These are phyloP conservation scores for Saturnispora sekii DNA, from an alignment of 805 yeast genomes.

Conservation along the genomic window DNA sequence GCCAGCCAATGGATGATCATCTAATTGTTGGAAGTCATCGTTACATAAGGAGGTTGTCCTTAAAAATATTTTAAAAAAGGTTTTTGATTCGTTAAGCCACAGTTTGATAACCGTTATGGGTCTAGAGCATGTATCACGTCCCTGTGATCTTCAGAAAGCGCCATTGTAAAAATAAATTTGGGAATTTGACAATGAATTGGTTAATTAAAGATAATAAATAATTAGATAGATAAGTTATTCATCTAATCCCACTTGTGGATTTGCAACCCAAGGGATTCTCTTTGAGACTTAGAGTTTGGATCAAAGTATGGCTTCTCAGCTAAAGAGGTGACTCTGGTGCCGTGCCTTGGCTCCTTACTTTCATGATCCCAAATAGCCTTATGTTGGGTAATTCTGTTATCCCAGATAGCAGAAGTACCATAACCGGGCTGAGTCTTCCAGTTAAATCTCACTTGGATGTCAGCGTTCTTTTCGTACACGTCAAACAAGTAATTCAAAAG, in stretches of 20 bases:
- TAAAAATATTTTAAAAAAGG: too few relatives aligned
- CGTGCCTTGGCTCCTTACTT: constrained; percentile 36
- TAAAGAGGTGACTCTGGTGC: constrained; percentile 42
- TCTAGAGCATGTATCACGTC: too few relatives aligned
- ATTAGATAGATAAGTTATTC: not conserved
- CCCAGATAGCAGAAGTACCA: constrained; percentile 42
- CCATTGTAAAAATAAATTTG: too few relatives aligned
- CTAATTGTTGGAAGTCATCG: too few relatives aligned
- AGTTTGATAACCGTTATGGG: too few relatives aligned
- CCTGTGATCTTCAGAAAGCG: too few relatives aligned
- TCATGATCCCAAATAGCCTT: constrained; percentile 35
- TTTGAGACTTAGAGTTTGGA: constrained; percentile 21
- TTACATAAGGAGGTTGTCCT: too few relatives aligned
- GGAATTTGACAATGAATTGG: not conserved
- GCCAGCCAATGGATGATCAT: too few relatives aligned
- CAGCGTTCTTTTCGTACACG: constrained; percentile 41
- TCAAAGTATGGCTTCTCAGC: constrained; percentile 47
- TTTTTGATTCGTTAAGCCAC: too few relatives aligned
- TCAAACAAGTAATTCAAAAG: constrained; percentile 37
- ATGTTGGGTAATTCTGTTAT: constrained; percentile 38
- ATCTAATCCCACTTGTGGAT: not conserved
- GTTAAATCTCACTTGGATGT: constrained; percentile 45
- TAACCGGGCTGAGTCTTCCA: constrained; percentile 31
- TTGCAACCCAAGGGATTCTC: constrained; percentile 1
- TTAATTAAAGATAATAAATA: not conserved